phyloP scores from a whole-genome alignment of 148 eudicot genomes.

The Dysphania ambrosioides region DNA sequence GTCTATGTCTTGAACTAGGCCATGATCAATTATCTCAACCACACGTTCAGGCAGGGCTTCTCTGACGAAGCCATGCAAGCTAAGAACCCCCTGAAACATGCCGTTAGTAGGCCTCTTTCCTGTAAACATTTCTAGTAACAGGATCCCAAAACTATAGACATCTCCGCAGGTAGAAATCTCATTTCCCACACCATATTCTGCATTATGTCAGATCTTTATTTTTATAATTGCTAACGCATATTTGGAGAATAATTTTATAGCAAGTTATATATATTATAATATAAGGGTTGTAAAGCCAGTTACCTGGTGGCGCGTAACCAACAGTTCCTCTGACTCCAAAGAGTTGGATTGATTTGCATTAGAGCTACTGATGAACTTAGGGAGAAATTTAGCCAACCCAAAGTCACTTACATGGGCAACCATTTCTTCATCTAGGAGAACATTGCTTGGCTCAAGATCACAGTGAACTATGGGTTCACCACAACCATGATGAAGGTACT shows the following conservation, averaged over 20 bases:
- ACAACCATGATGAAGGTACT: conserved; percentile 34
- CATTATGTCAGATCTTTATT: no score
- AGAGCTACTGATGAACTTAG: not conserved
- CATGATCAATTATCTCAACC: conserved; percentile 17
- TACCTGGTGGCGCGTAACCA: conserved; percentile 37
- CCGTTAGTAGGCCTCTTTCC: conserved; percentile 33
- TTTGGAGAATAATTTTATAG: no score
- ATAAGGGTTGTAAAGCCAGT: no score
- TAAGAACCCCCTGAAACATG: conserved; percentile 14
- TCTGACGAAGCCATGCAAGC: conserved; percentile 20
- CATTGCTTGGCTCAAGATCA: conserved; percentile 42
- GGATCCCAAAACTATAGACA: conserved; percentile 35
- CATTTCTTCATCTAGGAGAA: conserved; percentile 39
- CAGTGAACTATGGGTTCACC: conserved; percentile 29
- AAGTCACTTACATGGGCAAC: conserved; percentile 44
- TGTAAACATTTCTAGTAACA: conserved; percentile 31
- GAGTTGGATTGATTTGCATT: conserved; percentile 4
- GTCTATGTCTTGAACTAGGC: conserved; percentile 8
- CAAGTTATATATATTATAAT: no score
- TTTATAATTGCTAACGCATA: no score
- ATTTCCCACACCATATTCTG: conserved; percentile 36
- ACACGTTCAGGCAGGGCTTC: conserved; percentile 13
- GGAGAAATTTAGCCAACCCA: conserved; percentile 35
- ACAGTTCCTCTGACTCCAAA: conserved; percentile 30
- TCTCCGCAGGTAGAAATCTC: conserved; percentile 29